A percentile compares a stretch with the other conserved stretches of the same genome.
phyloP scores from a whole-genome alignment of 2,329 filamentous ascomycete genomes.

The Trichoderma breve region DNA sequence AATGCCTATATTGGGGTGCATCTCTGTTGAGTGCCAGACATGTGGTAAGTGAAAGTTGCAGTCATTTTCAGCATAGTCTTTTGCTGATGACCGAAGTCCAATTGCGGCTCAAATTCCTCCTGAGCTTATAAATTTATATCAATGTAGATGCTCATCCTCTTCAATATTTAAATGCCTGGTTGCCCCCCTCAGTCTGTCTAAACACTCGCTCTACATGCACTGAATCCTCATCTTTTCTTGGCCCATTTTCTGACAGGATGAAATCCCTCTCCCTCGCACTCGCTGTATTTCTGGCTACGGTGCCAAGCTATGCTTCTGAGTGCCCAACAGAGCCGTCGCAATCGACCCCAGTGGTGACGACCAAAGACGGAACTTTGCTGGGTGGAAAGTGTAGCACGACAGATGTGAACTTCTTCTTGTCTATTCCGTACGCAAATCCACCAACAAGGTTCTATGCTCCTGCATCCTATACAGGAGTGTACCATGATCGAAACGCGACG shows the following conservation, averaged over 20 bases:
- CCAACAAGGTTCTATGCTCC: not conserved
- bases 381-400: constrained; percentile 3
- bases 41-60: not conserved
- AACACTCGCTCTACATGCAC: not conserved
- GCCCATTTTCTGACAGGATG: not conserved
- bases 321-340: not conserved
- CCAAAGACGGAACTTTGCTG: not conserved
- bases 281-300: not conserved
- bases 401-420: not conserved
- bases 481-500: not conserved
- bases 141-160: not conserved
- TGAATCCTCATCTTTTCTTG: not conserved
- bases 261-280: not conserved
- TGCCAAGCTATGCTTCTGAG: not conserved
- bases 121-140: not conserved
- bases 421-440: not conserved
- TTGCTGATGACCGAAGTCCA: not conserved
- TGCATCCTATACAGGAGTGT: not conserved
- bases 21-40: not conserved
- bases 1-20: not conserved
- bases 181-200: not conserved
- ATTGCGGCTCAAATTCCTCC: not conserved
- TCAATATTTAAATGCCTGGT: not conserved
- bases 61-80: not conserved
- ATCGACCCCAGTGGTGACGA: not conserved